phyloP scores from a whole-genome alignment of 805 yeast genomes.

The Candida alai region DNA sequence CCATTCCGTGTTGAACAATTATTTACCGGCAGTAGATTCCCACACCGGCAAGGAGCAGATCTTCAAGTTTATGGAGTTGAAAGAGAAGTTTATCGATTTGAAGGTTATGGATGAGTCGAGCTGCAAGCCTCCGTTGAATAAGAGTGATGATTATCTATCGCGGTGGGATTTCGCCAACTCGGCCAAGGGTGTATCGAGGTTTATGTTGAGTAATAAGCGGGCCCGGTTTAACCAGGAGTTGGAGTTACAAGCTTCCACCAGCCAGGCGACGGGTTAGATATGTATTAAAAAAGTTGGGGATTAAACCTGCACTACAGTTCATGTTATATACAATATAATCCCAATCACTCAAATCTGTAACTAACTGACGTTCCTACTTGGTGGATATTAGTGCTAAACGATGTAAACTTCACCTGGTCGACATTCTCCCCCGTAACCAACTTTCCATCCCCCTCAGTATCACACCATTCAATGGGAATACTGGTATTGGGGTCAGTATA shows the following conservation, averaged over 20 bases:
- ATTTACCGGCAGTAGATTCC: constrained; percentile 33
- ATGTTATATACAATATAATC: neutral
- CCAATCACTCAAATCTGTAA: constrained; percentile 35
- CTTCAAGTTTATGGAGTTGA: constrained; percentile 43
- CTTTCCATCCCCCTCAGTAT: constrained; percentile 55
- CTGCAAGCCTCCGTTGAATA: constrained; percentile 20
- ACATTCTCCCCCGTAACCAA: constrained; percentile 47
- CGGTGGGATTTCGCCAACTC: constrained; percentile 42
- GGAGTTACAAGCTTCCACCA: constrained; percentile 8
- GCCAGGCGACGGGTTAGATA: neutral
- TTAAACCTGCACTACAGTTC: neutral
- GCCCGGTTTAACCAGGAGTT: constrained; percentile 42
- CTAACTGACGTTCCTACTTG: constrained; percentile 71
- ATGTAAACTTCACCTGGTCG: constrained; percentile 67
- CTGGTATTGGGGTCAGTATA: constrained; percentile 66
- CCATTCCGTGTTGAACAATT: constrained; percentile 45
- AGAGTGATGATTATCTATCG: constrained; percentile 46
- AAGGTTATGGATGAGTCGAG: constrained; percentile 26
- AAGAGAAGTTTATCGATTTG: constrained; percentile 40
- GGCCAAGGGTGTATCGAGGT: constrained; percentile 42
- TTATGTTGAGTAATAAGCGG: constrained; percentile 49
- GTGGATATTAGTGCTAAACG: constrained; percentile 66
- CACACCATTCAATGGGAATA: constrained; percentile 83
- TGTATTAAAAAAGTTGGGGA: neutral
- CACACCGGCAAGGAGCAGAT: constrained; percentile 44